phyloP scores from a whole-genome alignment of 331 rosid genomes.

The Arachis monticola region DNA sequence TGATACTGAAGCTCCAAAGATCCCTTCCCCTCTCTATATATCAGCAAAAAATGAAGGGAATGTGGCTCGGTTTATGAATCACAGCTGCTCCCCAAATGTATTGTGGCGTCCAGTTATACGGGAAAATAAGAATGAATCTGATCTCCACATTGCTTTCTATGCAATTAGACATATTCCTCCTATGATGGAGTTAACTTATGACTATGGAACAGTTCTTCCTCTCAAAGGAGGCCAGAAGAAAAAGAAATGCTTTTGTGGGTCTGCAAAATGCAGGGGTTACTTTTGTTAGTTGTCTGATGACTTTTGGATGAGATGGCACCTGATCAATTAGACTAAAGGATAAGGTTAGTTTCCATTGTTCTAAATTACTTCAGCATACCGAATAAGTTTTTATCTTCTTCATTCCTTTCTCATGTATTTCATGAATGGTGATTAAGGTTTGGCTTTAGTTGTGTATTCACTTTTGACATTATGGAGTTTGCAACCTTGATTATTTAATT shows the following conservation, averaged over 20 bases:
- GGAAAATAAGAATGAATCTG: conserved; percentile 63
- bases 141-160: conserved; percentile 77
- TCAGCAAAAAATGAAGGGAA: conserved; percentile 78
- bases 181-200: conserved; percentile 88
- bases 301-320: conserved; percentile 27
- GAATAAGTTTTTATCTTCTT: not conserved
- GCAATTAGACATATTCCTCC: conserved; percentile 83
- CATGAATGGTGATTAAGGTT: conserved; percentile 9
- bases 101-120: conserved; percentile 78
- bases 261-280: conserved; percentile 71
- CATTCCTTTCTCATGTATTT: not conserved
- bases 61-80: conserved; percentile 96
- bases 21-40: conserved; percentile 72
- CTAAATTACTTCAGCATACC: not conserved
- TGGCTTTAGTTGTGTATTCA: conserved; percentile 5
- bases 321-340: conserved; percentile 24
- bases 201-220: conserved; percentile 71
- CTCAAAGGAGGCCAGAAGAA: conserved; percentile 67
- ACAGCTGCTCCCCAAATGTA: conserved; percentile 89
- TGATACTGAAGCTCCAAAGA: conserved; percentile 67
- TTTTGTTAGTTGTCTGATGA: conserved; percentile 51
- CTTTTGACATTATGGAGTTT: conserved; percentile 2
- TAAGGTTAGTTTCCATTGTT: conserved; percentile 41
- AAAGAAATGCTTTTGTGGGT: conserved; percentile 85
- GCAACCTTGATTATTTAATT: not conserved